phyloP scores from a whole-genome alignment of 2,329 filamentous ascomycete genomes.

The Aspergillus japonicus region DNA sequence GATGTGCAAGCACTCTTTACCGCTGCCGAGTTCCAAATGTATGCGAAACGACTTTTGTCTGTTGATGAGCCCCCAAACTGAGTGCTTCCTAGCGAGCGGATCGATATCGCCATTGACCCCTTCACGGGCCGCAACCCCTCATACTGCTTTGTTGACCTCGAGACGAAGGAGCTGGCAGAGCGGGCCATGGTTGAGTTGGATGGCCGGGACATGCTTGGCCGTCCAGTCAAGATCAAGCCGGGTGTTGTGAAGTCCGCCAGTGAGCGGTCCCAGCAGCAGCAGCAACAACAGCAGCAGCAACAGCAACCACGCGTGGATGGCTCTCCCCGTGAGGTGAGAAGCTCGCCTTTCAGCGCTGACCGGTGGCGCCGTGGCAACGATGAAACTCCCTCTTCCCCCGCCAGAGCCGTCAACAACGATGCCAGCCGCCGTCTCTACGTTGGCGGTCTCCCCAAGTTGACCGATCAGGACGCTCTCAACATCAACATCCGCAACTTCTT shows the following conservation, averaged over 20 bases:
- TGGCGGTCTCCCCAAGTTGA: constrained; percentile 47
- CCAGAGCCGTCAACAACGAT: constrained; percentile 24
- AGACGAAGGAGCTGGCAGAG: constrained; percentile 56
- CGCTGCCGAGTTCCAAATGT: constrained; percentile 39
- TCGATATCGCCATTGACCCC: constrained; percentile 68
- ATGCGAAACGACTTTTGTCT: constrained; percentile 15
- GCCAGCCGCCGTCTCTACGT: constrained; percentile 49
- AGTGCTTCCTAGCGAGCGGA: constrained; percentile 48
- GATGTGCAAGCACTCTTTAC: constrained; percentile 52
- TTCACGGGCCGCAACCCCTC: constrained; percentile 68
- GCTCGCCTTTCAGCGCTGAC: constrained; percentile 35
- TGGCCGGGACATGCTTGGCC: constrained; percentile 55
- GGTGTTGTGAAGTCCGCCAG: constrained; percentile 56
- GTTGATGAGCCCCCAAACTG: constrained; percentile 16
- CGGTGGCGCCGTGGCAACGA: constrained; percentile 44
- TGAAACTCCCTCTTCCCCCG: constrained; percentile 34
- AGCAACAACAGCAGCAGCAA: constrained; percentile 15
- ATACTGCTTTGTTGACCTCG: constrained; percentile 72
- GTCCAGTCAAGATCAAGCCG: constrained; percentile 63
- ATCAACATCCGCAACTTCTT: constrained; percentile 47
- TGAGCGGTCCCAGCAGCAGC: constrained; percentile 28
- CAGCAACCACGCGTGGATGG: constrained; percentile 16
- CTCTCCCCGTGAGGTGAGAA: constrained; percentile 23
- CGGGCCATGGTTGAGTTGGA: constrained; percentile 58
- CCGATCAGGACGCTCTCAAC: constrained; percentile 43